phyloP scores from a whole-genome alignment of 352 stramenopile genomes.

The Globisporangium perplexum region DNA sequence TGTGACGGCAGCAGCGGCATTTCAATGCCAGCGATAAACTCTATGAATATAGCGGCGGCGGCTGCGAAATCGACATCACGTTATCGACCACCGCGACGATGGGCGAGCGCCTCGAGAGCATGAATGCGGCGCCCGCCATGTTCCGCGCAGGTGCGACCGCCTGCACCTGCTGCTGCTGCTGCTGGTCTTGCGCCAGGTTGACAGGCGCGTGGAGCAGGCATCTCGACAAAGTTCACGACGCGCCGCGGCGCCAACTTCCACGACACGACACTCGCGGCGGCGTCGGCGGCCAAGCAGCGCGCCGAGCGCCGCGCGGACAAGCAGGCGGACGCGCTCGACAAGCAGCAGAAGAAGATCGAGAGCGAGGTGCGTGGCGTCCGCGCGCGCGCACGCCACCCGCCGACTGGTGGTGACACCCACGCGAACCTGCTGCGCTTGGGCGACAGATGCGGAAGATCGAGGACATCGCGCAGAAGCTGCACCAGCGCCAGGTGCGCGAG shows the following conservation, averaged over 20 bases:
- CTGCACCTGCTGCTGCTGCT: too few relatives aligned
- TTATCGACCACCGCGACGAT: too few relatives aligned
- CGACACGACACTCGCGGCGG: slow-evolving; percentile 66
- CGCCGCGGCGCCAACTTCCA: slow-evolving; percentile 61
- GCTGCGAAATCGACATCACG: too few relatives aligned
- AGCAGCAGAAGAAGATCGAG: slow-evolving; percentile 78
- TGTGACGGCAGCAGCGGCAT: too few relatives aligned
- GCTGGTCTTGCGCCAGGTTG: too few relatives aligned
- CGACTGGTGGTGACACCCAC: neutral
- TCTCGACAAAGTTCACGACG: slow-evolving; percentile 84
- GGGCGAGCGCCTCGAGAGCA: slow-evolving; percentile 15
- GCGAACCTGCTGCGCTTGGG: too few relatives aligned
- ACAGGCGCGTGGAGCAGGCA: slow-evolving; percentile 34
- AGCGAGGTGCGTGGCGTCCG: slow-evolving; percentile 29
- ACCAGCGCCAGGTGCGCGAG: slow-evolving; percentile 62
- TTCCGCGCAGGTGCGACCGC: slow-evolving; percentile 18
- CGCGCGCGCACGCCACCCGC: neutral
- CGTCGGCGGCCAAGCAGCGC: slow-evolving; percentile 58
- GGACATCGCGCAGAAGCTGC: slow-evolving; percentile 56
- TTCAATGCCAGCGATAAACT: too few relatives aligned
- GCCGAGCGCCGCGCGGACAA: slow-evolving; percentile 57
- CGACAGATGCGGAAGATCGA: slow-evolving; percentile 73
- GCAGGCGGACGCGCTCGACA: slow-evolving; percentile 65
- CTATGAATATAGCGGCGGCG: neutral
- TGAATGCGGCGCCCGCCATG: slow-evolving; percentile 15